Percentiles rank a stretch among this genome's conserved stretches.
Evolutionary conservation across 768 basidiomycete species (phyloP).

Genomic region (Mycena chlorophos): DNA sequence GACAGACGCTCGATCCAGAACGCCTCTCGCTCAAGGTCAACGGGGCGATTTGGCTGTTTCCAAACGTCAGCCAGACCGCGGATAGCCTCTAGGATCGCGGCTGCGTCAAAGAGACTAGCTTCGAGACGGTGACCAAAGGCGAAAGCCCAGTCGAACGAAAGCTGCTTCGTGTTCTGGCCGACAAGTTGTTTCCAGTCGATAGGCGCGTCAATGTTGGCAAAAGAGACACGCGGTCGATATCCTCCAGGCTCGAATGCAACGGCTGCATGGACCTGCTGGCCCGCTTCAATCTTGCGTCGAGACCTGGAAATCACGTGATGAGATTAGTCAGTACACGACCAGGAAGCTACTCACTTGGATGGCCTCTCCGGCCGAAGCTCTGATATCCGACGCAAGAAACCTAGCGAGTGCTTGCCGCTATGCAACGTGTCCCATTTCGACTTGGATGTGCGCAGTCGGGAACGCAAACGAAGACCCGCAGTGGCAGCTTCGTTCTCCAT

Average conservation of each 20-base stretch:
- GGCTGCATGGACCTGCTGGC: conserved; percentile 22
- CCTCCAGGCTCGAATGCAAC: conserved; percentile 12
- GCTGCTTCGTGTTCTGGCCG: conserved; percentile 8
- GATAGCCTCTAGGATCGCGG: conserved; percentile 5
- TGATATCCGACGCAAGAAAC: neutral
- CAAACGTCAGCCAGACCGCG: conserved; percentile 5
- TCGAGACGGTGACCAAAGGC: conserved; percentile 10
- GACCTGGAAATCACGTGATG: neutral
- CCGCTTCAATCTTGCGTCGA: conserved; percentile 14
- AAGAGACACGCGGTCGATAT: conserved; percentile 11
- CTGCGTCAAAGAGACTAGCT: conserved; percentile 12
- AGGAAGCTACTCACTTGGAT: neutral
- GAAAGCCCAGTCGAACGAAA: conserved; percentile 13
- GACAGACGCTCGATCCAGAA: conserved; percentile 15
- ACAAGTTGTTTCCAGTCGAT: conserved; percentile 16
- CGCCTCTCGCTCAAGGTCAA: conserved; percentile 3
- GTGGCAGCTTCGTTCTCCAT: conserved; percentile 33
- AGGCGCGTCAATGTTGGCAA: neutral
- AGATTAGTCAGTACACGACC: neutral
- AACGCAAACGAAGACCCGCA: conserved; percentile 27
- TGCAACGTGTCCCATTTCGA: conserved; percentile 8
- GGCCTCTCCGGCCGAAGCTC: neutral
- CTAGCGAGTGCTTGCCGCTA: neutral
- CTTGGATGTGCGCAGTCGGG: neutral
- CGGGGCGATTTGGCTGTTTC: neutral